Base-by-base conservation (phyloP, 768 basidiomycete genomes). In the Suillus weaverae region DNA sequence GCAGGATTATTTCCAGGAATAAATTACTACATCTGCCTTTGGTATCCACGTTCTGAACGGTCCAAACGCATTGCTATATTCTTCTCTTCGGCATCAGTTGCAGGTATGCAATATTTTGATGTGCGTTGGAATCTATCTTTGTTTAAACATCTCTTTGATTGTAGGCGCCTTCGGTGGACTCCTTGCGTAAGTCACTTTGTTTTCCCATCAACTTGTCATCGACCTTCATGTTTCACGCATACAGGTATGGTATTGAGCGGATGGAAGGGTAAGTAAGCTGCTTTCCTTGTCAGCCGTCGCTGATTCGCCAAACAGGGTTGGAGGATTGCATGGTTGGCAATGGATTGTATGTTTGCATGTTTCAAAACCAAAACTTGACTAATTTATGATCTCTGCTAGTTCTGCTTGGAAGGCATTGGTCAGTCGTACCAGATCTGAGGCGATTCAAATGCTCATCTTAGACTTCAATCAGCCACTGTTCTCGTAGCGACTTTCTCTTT, bases 1-100 rank as follows among this genome's bases (percentile, higher is more conserved):
- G 81, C 78, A 54, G 84, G 85, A 48, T 66, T 82, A 26, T 76
- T 78, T 59, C 77, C 81, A 0, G 79, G 79, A 1, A 70, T 81
- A 60, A 77, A 76, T 3, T 84, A 81, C 62, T 81, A 78, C 43
- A 75, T 87, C 55, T 85, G 84, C 13, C 72, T 85, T 56, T 89
- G 88, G 87, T 86, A 91, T 70, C 81, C 85, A 8, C 78, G 84
- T 43, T 76, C 77, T 60, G 87, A 89, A 69, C 82, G 86, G 48
- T 86, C 84, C n/a, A 76, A 75, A 69, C 82, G 88, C 35, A 81
- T 87, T 62, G 86, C 87, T 5, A 78, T 89, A 41, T 88, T 89
- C 78, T 88, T 88, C 72, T 83, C 83, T 9, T 84, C 86, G 38
- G 85, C 86, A 16, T 86, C 85, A 1, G 69, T 84, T 36, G 82